Percentiles rank a stretch among this genome's conserved stretches.
phyloP scores from a whole-genome alignment of 2,329 filamentous ascomycete genomes.

The Claviceps monticola region DNA sequence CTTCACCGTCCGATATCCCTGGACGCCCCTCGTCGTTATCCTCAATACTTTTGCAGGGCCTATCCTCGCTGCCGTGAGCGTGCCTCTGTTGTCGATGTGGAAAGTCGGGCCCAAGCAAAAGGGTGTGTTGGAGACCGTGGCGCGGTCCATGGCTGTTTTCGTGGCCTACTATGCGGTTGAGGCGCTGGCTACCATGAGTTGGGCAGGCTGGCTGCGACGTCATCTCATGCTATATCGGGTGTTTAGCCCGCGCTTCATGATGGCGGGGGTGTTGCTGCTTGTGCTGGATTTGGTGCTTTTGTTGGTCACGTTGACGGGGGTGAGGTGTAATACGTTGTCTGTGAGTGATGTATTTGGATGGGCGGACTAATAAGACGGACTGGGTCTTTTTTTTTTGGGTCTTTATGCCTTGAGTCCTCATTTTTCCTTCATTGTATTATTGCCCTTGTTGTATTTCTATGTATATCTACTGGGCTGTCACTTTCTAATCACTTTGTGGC shows the following conservation, averaged over 20 bases:
- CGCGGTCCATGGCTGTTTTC: slow-evolving; percentile 59
- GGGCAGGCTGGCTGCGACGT: slow-evolving; percentile 74
- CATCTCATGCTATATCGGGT: slow-evolving; percentile 96
- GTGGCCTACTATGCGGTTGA: slow-evolving; percentile 72
- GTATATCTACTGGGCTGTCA: too few species aligned
- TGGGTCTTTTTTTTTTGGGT: background rate
- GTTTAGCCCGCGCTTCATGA: slow-evolving; percentile 84
- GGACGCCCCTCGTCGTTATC: slow-evolving; percentile 66
- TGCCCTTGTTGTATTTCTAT: too few species aligned
- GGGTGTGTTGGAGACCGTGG: slow-evolving; percentile 55
- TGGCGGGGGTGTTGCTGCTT: slow-evolving; percentile 56
- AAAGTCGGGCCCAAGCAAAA: slow-evolving; percentile 67
- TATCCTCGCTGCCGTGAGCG: slow-evolving; percentile 64
- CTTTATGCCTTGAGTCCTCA: too few species aligned
- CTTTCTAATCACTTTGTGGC: too few species aligned
- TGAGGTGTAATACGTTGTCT: slow-evolving; percentile 63
- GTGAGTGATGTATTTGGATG: slow-evolving; percentile 84
- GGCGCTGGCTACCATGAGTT: slow-evolving; percentile 74
- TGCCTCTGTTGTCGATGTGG: slow-evolving; percentile 78
- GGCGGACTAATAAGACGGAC: slow-evolving; percentile 27
- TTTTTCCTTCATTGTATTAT: too few species aligned
- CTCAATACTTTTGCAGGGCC: slow-evolving; percentile 86
- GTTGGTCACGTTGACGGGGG: slow-evolving; percentile 55
- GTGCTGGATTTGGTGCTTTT: slow-evolving; percentile 66
- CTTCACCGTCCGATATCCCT: slow-evolving; percentile 72